These are phyloP conservation scores for Penicillium sp. DNA, from an alignment of 2,329 filamentous ascomycete species.

Conservation along the genomic window DNA sequence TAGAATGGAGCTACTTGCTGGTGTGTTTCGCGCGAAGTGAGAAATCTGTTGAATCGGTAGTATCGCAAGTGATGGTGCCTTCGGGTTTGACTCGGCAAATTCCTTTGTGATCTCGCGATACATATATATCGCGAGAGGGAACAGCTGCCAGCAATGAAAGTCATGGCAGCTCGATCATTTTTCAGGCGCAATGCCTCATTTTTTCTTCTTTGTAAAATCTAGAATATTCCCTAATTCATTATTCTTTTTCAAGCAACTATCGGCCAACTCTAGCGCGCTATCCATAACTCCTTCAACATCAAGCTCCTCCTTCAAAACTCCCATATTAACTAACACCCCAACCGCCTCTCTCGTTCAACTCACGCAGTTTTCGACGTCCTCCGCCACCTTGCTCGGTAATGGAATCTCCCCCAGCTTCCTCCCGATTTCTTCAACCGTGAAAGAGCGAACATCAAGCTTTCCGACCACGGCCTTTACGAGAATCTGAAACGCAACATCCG, in stretches of 20 bases:
- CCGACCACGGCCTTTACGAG: conserved; percentile 21
- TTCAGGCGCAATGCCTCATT: not conserved
- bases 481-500: conserved; percentile 7
- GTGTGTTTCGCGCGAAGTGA: not conserved
- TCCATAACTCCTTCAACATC: conserved; percentile 12
- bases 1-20: no score
- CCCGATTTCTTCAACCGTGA: not conserved
- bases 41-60: not conserved
- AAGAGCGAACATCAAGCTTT: conserved; percentile 16
- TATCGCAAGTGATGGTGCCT: not conserved
- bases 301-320: conserved; percentile 6
- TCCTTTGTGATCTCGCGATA: not conserved
- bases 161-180: no score
- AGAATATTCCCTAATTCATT: not conserved
- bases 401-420: not conserved
- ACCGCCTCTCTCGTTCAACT: conserved; percentile 17
- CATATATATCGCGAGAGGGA: not conserved
- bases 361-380: conserved; percentile 15
- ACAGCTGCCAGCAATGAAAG: no score
- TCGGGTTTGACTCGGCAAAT: not conserved
- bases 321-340: conserved; percentile 1
- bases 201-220: not conserved
- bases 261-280: conserved; percentile 9
- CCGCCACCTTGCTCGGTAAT: conserved; percentile 10
- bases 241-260: not conserved